These are phyloP conservation scores for Podospora pseudocomata DNA, from an alignment of 495 filamentous ascomycete genomes.

Conservation along the genomic window DNA sequence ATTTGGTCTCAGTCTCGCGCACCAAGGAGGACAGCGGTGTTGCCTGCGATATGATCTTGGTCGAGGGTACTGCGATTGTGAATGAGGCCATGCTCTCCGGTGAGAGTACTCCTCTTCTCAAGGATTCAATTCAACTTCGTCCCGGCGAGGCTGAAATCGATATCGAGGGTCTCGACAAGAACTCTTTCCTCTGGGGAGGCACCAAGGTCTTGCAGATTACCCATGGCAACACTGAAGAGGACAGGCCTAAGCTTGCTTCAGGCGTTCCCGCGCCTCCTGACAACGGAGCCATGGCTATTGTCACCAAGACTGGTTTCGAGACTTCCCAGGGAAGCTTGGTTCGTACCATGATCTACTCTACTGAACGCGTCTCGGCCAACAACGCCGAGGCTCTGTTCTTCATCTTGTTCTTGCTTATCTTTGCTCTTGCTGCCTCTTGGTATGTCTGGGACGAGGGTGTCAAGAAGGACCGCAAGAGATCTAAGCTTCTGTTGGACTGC, in stretches of 20 bases:
- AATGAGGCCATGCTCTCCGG: slow-evolving; percentile 99
- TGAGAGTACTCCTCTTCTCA: slow-evolving; percentile 93
- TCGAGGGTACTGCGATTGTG: slow-evolving; percentile 94
- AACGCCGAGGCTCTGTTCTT: slow-evolving; percentile 92
- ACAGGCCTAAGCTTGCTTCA: slow-evolving; percentile 60
- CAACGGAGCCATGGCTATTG: slow-evolving; percentile 88
- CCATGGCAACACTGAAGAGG: slow-evolving; percentile 73
- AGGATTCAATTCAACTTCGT: slow-evolving; percentile 91
- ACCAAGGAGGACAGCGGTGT: slow-evolving; percentile 97
- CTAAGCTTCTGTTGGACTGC: slow-evolving; percentile 95
- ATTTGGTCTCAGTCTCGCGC: slow-evolving; percentile 87
- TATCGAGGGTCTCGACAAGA: slow-evolving; percentile 90
- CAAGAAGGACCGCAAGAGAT: slow-evolving; percentile 85
- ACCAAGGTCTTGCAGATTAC: slow-evolving; percentile 97
- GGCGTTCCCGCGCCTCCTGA: slow-evolving; percentile 76
- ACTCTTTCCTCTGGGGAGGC: slow-evolving; percentile 90
- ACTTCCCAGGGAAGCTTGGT: slow-evolving; percentile 97
- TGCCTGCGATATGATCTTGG: slow-evolving; percentile 92
- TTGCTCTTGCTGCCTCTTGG: slow-evolving; percentile 98
- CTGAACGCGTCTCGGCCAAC: slow-evolving; percentile 95
- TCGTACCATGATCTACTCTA: slow-evolving; percentile 99
- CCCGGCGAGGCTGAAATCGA: slow-evolving; percentile 82
- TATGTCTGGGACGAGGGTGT: slow-evolving; percentile 99
- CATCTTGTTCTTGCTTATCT: slow-evolving; percentile 93
- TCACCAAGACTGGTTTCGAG: slow-evolving; percentile 97